Evolutionary conservation across 208 protist species (phyloP).

Genomic region (Acanthamoeba triangularis): DNA sequence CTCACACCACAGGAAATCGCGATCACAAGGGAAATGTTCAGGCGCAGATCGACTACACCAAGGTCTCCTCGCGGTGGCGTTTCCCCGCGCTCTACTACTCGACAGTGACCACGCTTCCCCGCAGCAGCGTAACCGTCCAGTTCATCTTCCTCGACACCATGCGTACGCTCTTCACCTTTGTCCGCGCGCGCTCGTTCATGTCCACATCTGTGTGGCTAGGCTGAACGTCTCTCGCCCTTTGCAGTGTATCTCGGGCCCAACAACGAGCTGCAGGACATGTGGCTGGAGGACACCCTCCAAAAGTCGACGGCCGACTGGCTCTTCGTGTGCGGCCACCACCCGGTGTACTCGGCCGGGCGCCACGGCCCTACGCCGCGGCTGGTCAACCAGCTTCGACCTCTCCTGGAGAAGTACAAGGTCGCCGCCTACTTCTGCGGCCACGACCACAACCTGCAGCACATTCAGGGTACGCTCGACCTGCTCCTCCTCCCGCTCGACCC

Average conservation of each 20-base stretch:
- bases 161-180: not conserved
- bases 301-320: constrained; percentile 76
- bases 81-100: constrained; percentile 64
- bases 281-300: constrained; percentile 68
- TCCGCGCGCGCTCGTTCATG: too few species aligned
- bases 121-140: constrained; percentile 3
- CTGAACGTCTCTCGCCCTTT: too few species aligned
- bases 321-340: constrained; percentile 83
- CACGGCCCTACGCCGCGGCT: constrained; percentile 39
- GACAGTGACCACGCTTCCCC: not conserved
- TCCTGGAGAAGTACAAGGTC: constrained; percentile 67
- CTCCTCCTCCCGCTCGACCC: not conserved
- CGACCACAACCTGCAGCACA: constrained; percentile 81
- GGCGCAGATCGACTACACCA: constrained; percentile 80
- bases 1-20: constrained; percentile 66
- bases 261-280: constrained; percentile 70
- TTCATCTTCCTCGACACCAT: constrained; percentile 56
- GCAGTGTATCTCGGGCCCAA: not conserved
- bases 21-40: constrained; percentile 77
- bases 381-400: constrained; percentile 7
- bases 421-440: constrained; percentile 80
- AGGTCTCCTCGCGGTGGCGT: constrained; percentile 15
- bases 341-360: constrained; percentile 74
- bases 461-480: constrained; percentile 64
- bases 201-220: too few species aligned